phyloP scores from a whole-genome alignment of 495 filamentous ascomycete species.

The Terfezia boudieri region DNA sequence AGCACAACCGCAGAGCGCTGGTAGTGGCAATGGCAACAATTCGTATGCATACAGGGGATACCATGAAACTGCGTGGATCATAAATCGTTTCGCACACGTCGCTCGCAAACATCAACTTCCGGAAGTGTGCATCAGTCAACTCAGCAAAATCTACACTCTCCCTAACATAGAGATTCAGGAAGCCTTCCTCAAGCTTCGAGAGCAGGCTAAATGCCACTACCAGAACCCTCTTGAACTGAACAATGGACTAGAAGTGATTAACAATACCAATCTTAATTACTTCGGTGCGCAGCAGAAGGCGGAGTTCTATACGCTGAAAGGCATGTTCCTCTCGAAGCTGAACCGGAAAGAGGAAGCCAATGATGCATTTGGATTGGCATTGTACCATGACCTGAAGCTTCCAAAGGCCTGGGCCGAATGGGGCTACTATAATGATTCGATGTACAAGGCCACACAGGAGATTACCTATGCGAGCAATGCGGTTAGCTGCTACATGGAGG shows the following conservation, averaged over 20 bases:
- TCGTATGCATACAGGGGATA: constrained; percentile 94
- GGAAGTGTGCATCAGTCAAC: constrained; percentile 88
- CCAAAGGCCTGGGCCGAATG: constrained; percentile 99
- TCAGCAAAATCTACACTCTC: constrained; percentile 92
- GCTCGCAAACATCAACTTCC: constrained; percentile 91
- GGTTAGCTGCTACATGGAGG: constrained; percentile 87
- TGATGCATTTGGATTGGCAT: constrained; percentile 75
- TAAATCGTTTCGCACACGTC: constrained; percentile 95
- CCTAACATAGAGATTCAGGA: constrained; percentile 99
- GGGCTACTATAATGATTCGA: constrained; percentile 90
- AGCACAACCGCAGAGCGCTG: constrained; percentile 55
- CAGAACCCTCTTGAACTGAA: constrained; percentile 80
- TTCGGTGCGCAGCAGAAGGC: constrained; percentile 92
- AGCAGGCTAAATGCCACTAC: constrained; percentile 97
- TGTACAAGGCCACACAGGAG: constrained; percentile 71
- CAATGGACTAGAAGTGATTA: constrained; percentile 89
- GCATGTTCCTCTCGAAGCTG: constrained; percentile 95
- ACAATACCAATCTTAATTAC: constrained; percentile 97
- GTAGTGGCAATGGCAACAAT: constrained; percentile 28
- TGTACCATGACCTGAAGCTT: constrained; percentile 84
- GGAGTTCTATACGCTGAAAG: constrained; percentile 97
- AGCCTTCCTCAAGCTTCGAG: constrained; percentile 86
- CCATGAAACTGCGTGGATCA: constrained; percentile 99
- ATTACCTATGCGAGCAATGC: constrained; percentile 67
- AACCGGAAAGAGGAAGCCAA: constrained; percentile 73